phyloP scores from a whole-genome alignment of 371 early-diverging fungal species.

The Apophysomyces ossiformis region DNA sequence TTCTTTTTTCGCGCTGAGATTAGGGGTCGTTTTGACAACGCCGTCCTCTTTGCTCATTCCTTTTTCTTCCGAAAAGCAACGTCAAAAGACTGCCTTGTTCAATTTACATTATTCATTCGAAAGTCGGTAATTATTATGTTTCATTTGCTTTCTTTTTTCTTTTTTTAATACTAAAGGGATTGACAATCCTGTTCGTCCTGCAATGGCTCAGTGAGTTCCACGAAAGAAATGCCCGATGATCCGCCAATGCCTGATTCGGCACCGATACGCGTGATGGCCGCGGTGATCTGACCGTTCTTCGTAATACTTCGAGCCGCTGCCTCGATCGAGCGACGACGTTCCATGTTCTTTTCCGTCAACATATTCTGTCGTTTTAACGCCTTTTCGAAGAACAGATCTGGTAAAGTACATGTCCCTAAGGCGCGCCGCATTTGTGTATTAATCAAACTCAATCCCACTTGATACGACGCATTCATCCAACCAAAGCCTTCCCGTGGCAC shows the following conservation, averaged over 20 bases:
- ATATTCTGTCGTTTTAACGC: constrained; percentile 20
- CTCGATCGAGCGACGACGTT: constrained; percentile 21
- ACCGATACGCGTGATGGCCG: constrained; percentile 40
- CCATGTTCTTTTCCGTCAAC: constrained; percentile 10
- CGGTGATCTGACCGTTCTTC: constrained; percentile 36
- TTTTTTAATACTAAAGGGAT: not conserved
- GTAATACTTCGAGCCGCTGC: constrained; percentile 41
- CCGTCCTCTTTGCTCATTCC: no score
- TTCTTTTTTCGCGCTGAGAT: no score
- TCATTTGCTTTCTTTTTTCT: no score
- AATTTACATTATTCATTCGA: no score
- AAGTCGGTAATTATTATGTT: no score
- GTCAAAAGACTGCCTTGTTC: no score
- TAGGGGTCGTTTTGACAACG: no score
- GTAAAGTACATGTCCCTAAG: constrained; percentile 80
- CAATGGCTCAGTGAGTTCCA: constrained; percentile 22
- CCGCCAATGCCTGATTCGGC: constrained; percentile 16
- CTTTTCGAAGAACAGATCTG: constrained; percentile 68
- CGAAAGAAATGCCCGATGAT: constrained; percentile 12
- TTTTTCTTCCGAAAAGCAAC: no score
- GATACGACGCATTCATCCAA: constrained; percentile 96
- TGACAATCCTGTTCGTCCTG: not conserved
- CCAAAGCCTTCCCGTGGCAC: constrained; percentile 97
- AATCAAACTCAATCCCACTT: constrained; percentile 82
- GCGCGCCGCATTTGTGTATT: constrained; percentile 77